Evolutionary conservation across 352 stramenopile species (phyloP), one percentile per base, ranked within the genome.

Genomic region (Plasmopara muralis): DNA sequence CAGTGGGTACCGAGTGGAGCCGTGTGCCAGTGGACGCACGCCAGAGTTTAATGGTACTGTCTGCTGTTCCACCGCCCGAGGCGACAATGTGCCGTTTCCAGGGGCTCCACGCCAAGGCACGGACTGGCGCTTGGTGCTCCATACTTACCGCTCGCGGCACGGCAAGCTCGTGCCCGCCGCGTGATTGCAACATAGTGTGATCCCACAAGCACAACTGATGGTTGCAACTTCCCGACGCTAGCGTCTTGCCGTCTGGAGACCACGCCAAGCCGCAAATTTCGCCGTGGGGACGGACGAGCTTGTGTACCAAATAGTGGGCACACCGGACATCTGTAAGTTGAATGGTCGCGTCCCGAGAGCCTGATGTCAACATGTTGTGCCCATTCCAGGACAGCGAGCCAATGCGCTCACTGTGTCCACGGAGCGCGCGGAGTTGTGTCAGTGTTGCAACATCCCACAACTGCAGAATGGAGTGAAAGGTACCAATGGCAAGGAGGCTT

Each of bases 1-100:
- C 93, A 16, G 95, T 98, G 65, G 98, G 77, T 30, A 98, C 88
- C 5, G 82, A 97, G 46, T 97, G 96, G 13, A 98, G 63, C 30
- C 95, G 39, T 12, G 74, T 60, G n/a, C 85, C 87, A 15, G 55
- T 89, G 13, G 60, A 55, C 1, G 84, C 69, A 61, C 98, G 96
- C 96, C 96, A 98, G 57, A 98, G 93, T 74, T 98, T 98, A 72
- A 98, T 98, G 47, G 75, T 93, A 42, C 94, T 70, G 72, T 99
- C 95, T 12, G 93, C 93, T 29, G 95, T 97, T 39, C 96, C 96
- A 10, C 92, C 96, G 25, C 96, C 96, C 4, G 89, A 95, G 5
- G 94, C 95, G 50, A 99, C 77, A 9, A 98, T 53, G 56, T 97
- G 87, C 14, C 89, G 82, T 56, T 98, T 82, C 71, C 96, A 96